Conservation (phyloP, 345 rosid species). For the Lumnitzera littorea region DNA sequence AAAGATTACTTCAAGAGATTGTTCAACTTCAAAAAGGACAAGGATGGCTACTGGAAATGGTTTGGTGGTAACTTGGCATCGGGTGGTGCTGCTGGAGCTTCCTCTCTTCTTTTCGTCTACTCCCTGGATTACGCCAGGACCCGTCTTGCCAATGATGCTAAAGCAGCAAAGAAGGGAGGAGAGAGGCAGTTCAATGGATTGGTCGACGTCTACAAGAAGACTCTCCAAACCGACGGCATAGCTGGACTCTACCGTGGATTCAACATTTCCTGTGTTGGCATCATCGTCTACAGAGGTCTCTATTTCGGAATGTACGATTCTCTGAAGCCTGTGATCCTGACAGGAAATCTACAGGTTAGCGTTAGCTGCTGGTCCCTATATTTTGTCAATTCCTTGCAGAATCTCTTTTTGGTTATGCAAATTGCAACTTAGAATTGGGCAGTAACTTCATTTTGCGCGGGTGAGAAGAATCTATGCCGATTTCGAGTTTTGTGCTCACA, state of each 20-base stretch:
- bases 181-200: slow-evolving; percentile 40
- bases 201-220: slow-evolving; percentile 35
- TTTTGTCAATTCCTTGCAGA: too few relatives aligned
- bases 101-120: slow-evolving; percentile 33
- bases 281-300: slow-evolving; percentile 8
- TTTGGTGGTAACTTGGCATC: slow-evolving; percentile 43
- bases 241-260: slow-evolving; percentile 20
- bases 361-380: neutral
- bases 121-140: slow-evolving; percentile 43
- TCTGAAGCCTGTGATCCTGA: slow-evolving; percentile 33
- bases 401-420: too few relatives aligned
- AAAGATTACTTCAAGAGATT: slow-evolving; percentile 44
- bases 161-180: slow-evolving; percentile 31
- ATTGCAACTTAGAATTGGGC: too few relatives aligned
- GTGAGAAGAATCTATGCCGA: too few relatives aligned
- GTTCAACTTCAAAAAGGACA: slow-evolving; percentile 41
- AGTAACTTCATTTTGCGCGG: too few relatives aligned
- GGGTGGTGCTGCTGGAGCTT: slow-evolving; percentile 47
- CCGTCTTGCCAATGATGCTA: slow-evolving; percentile 39
- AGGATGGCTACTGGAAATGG: slow-evolving; percentile 45
- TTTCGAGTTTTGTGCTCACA: neutral
- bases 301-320: slow-evolving; percentile 47
- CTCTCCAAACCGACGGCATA: slow-evolving; percentile 28
- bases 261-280: too few relatives aligned
- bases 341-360: slow-evolving; percentile 25